These are phyloP conservation scores for Clonostachys chloroleuca DNA, from an alignment of 2,329 filamentous ascomycete genomes.

Conservation along the genomic window DNA sequence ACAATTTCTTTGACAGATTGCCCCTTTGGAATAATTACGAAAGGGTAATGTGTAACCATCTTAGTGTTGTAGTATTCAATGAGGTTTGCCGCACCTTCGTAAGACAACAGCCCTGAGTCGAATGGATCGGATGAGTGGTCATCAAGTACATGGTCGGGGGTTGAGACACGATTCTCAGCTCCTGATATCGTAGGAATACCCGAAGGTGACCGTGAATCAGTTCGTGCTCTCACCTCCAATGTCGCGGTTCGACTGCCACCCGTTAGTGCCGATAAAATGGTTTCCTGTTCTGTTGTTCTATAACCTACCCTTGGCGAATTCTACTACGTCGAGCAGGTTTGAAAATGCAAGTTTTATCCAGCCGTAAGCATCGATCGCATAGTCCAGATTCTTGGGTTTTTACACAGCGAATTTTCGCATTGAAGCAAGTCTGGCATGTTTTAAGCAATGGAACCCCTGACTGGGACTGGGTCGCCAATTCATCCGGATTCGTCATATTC, in stretches of 20 bases:
- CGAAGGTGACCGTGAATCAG: no score
- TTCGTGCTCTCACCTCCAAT: no score
- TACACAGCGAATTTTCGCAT: conserved; percentile 26
- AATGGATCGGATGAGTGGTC: conserved; percentile 8
- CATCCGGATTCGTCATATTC: no score
- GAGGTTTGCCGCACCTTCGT: conserved; percentile 15
- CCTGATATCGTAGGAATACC: no score
- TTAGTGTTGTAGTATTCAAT: conserved; percentile 13
- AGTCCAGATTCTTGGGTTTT: conserved; percentile 22
- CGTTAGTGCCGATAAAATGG: no score
- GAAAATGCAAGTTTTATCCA: conserved; percentile 23
- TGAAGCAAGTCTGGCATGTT: conserved; percentile 26
- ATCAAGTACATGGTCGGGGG: no score
- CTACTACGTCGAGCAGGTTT: conserved; percentile 15
- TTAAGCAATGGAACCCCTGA: conserved; percentile 13
- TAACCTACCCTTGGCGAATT: background rate
- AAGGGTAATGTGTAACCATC: conserved; percentile 19
- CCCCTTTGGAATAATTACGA: conserved; percentile 14
- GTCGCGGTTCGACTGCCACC: no score
- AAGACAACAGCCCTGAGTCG: conserved; percentile 8
- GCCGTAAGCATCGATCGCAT: conserved; percentile 23
- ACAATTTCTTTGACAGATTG: conserved; percentile 10
- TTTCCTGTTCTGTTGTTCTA: no score
- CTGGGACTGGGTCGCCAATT: no score
- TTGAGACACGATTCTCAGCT: no score